phyloP scores from a whole-genome alignment of 176 grass and related monocot species.

The Poa annua region DNA sequence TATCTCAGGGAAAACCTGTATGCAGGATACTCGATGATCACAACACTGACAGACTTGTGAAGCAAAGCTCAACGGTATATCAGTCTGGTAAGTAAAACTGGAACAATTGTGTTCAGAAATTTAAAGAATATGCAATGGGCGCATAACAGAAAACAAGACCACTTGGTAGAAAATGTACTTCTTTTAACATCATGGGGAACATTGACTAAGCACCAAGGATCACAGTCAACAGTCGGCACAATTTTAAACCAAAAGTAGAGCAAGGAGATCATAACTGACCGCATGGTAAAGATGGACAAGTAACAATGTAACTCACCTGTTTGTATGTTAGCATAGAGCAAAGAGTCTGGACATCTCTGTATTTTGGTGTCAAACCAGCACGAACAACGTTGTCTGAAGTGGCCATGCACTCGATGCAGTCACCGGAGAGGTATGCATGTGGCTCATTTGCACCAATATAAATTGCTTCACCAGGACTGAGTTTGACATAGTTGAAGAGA shows the following conservation, averaged over 20 bases:
- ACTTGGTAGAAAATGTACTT: background rate
- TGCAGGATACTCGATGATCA: background rate
- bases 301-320: constrained; percentile 50
- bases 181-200: constrained; percentile 4
- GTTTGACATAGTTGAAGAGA: constrained; percentile 87
- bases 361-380: constrained; percentile 90
- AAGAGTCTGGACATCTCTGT: constrained; percentile 81
- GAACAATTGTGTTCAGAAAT: background rate
- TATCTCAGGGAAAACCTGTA: constrained; percentile 78
- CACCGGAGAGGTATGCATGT: constrained; percentile 84
- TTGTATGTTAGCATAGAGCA: constrained; percentile 95
- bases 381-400: constrained; percentile 91
- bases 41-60: background rate
- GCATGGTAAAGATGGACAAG: background rate
- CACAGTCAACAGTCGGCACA: background rate
- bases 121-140: background rate
- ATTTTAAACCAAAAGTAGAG: background rate
- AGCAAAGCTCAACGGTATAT: background rate
- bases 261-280: background rate
- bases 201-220: background rate
- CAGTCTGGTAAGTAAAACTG: background rate
- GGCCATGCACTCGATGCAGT: constrained; percentile 95
- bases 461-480: constrained; percentile 85
- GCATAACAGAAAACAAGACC: background rate
- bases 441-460: constrained; percentile 86